Evolutionary conservation across 306 rosid genomes (phyloP).

Genomic region (Sindora glabra): DNA sequence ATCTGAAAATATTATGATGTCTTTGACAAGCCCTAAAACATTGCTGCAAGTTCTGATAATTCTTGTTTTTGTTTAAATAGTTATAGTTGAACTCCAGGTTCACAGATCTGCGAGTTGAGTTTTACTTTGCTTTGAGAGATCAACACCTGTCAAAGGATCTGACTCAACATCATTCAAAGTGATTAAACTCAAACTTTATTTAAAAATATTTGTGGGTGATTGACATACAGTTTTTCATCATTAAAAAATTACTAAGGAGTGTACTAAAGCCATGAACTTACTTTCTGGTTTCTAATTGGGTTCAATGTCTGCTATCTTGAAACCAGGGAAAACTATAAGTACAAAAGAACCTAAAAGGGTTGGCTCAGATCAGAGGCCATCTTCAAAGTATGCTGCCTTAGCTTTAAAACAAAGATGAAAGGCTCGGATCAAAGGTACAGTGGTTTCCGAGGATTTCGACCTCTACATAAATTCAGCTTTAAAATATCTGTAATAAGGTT

Average conservation of each 20-base stretch:
- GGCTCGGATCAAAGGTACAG: neutral
- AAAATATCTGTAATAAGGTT: conserved; percentile 4
- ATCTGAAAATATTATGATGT: too few relatives aligned
- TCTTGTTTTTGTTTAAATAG: too few relatives aligned
- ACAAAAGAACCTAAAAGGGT: neutral
- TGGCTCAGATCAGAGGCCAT: conserved; percentile 2
- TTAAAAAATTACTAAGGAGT: neutral
- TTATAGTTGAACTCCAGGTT: neutral
- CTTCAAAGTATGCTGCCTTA: neutral
- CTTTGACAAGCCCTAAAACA: too few relatives aligned
- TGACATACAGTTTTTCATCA: neutral
- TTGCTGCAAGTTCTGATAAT: too few relatives aligned
- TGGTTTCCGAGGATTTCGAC: neutral
- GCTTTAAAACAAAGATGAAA: conserved; percentile 22
- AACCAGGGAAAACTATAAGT: conserved; percentile 17
- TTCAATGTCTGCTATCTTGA: conserved; percentile 19
- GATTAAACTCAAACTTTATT: neutral
- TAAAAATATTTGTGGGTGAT: neutral
- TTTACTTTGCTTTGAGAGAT: neutral
- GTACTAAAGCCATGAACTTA: neutral
- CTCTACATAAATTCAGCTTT: conserved; percentile 13
- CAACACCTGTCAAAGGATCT: conserved; percentile 30
- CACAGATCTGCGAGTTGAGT: conserved; percentile 32
- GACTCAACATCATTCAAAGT: conserved; percentile 28
- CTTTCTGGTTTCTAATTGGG: neutral